A percentile compares a stretch with the other conserved stretches of the same genome.
phyloP scores from a whole-genome alignment of 768 basidiomycete genomes.

The Xerocomellus dryophilus region DNA sequence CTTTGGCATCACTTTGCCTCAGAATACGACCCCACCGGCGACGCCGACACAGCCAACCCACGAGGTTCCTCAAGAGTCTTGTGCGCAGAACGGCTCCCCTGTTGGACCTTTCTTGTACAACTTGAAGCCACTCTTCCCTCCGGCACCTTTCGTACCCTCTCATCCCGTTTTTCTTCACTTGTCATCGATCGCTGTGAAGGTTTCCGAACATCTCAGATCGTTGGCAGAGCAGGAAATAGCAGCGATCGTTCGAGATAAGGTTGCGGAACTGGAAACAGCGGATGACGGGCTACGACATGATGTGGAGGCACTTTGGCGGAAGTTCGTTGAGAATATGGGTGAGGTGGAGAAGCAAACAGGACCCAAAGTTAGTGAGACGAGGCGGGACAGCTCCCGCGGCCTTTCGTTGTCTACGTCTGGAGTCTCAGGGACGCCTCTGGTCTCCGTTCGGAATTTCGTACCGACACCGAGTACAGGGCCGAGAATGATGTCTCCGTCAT shows the following conservation, averaged over 20 bases:
- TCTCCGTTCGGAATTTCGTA: slow-evolving; percentile 52
- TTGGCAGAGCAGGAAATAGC: slow-evolving; percentile 58
- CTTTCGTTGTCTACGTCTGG: slow-evolving; percentile 19
- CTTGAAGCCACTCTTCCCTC: slow-evolving; percentile 63
- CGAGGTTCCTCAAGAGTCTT: slow-evolving; percentile 26
- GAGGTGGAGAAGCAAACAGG: slow-evolving; percentile 42
- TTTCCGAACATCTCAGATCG: slow-evolving; percentile 53
- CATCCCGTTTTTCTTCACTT: slow-evolving; percentile 70
- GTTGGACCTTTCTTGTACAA: slow-evolving; percentile 44
- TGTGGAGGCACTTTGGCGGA: slow-evolving; percentile 62
- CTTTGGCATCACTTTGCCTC: slow-evolving; percentile 48
- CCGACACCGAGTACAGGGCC: slow-evolving; percentile 42
- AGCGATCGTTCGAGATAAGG: slow-evolving; percentile 50
- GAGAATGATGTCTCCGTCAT: slow-evolving; percentile 37
- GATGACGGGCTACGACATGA: slow-evolving; percentile 54
- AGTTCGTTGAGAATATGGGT: slow-evolving; percentile 48
- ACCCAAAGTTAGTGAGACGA: slow-evolving; percentile 13
- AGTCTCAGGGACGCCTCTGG: slow-evolving; percentile 34
- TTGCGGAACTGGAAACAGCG: slow-evolving; percentile 51
- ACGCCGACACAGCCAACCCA: slow-evolving; percentile 27
- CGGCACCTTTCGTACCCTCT: slow-evolving; percentile 73
- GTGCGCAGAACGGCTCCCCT: slow-evolving; percentile 23
- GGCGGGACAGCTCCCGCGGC: slow-evolving; percentile 23
- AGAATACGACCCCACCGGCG: slow-evolving; percentile 12
- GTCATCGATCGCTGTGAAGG: slow-evolving; percentile 50